phyloP scores from a whole-genome alignment of 345 rosid genomes.

The Acer campestre region DNA sequence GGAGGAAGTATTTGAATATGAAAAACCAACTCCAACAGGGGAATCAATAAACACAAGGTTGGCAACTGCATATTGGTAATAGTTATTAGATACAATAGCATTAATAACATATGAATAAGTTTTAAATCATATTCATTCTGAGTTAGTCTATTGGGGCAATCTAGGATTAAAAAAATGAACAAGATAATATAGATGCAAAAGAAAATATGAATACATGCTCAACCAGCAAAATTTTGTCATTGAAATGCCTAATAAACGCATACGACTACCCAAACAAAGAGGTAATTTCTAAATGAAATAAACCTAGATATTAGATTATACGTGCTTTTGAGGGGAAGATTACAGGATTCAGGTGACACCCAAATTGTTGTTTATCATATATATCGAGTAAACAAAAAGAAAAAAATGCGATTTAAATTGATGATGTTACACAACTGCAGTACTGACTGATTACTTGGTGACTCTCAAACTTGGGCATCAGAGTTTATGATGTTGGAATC shows the following conservation, averaged over 20 bases:
- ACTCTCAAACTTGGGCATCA: background rate
- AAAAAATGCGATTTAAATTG: too few relatives aligned
- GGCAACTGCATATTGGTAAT: conserved; percentile 58
- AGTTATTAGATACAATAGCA: conserved; percentile 7
- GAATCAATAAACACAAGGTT: conserved; percentile 86
- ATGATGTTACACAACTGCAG: too few relatives aligned
- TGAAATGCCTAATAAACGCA: background rate
- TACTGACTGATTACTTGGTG: too few relatives aligned
- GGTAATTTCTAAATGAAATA: background rate
- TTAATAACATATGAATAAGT: background rate
- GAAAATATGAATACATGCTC: background rate
- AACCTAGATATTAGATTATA: background rate
- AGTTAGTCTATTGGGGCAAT: background rate
- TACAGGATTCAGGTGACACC: background rate
- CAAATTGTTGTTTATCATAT: too few relatives aligned
- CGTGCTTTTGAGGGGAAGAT: background rate
- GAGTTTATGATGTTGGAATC: background rate
- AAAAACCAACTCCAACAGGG: conserved; percentile 93
- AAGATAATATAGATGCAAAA: background rate
- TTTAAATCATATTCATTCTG: background rate
- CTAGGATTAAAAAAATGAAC: background rate
- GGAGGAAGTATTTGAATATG: conserved; percentile 85
- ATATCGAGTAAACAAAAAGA: too few relatives aligned
- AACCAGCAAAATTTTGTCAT: background rate
- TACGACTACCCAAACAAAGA: background rate